phyloP scores from a whole-genome alignment of 805 yeast species.

The Lipomyces yamadae region DNA sequence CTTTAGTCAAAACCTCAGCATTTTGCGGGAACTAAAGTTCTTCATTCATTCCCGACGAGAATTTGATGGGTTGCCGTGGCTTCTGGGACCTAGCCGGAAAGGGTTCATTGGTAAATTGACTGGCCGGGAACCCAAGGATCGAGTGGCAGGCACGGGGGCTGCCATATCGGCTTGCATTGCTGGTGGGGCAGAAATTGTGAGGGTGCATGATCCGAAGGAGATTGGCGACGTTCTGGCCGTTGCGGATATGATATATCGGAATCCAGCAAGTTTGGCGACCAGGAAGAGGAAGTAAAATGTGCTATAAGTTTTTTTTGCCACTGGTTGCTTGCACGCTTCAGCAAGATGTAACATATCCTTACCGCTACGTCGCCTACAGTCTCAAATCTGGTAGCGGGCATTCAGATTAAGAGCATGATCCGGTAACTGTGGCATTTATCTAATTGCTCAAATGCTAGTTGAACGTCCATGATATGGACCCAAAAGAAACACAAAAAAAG shows the following conservation, averaged over 20 bases:
- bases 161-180: constrained; percentile 74
- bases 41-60: constrained; percentile 35
- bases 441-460: no score
- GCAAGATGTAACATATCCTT: no score
- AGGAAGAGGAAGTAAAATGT: neutral
- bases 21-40: constrained; percentile 53
- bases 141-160: constrained; percentile 79
- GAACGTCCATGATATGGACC: no score
- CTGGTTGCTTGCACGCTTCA: no score
- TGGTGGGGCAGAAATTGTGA: constrained; percentile 74
- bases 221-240: constrained; percentile 59
- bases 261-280: neutral
- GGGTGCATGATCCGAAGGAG: constrained; percentile 83
- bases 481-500: no score
- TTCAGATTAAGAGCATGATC: no score
- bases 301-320: neutral
- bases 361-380: no score
- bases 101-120: constrained; percentile 79
- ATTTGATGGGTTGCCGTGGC: constrained; percentile 47
- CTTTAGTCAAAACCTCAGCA: constrained; percentile 66
- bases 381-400: no score
- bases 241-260: constrained; percentile 66
- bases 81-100: constrained; percentile 90
- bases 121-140: constrained; percentile 58
- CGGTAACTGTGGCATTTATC: no score